Evolutionary conservation across 1,284 basidiomycete species (phyloP).

Genomic region (Vanrija humicola): DNA sequence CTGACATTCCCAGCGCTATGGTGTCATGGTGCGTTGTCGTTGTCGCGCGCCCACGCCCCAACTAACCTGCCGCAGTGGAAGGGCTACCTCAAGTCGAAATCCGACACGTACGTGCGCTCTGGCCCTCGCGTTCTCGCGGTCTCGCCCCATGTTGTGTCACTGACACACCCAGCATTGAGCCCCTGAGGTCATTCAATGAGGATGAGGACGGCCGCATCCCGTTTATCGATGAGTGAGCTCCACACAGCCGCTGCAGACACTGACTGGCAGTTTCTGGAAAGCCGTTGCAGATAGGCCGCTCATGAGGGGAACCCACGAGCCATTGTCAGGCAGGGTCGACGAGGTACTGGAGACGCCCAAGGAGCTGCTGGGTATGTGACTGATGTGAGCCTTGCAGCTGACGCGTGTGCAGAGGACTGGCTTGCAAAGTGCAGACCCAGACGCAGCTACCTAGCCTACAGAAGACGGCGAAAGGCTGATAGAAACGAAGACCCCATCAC

Average conservation of each 20-base stretch:
- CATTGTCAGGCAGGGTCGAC: conserved; percentile 3
- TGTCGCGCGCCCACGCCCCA: not conserved
- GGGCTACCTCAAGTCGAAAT: conserved; percentile 29
- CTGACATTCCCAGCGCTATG: conserved; percentile 23
- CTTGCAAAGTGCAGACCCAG: conserved; percentile 14
- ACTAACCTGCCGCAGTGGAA: conserved; percentile 21
- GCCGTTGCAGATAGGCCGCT: conserved; percentile 9
- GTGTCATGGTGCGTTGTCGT: conserved; percentile 26
- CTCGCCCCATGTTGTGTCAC: not conserved
- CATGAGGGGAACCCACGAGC: conserved; percentile 17
- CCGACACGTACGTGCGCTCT: conserved; percentile 23
- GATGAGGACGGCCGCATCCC: conserved; percentile 10
- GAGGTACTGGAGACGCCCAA: conserved; percentile 19
- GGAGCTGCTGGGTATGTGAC: conserved; percentile 22
- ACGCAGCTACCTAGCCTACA: conserved; percentile 21
- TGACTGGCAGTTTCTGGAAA: conserved; percentile 25
- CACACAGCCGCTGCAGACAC: not conserved
- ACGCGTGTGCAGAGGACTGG: conserved; percentile 16
- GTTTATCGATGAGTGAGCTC: conserved; percentile 16
- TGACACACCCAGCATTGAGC: conserved; percentile 16
- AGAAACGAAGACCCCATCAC: conserved; percentile 7
- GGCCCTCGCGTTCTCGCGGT: not conserved
- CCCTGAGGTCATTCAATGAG: conserved; percentile 7
- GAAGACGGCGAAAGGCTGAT: conserved; percentile 23
- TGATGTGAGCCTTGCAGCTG: not conserved